Percentiles rank a stretch among this genome's conserved stretches.
Conservation (phyloP, 108 stramenopile genomes). For the Nitzschia inconspicua region DNA sequence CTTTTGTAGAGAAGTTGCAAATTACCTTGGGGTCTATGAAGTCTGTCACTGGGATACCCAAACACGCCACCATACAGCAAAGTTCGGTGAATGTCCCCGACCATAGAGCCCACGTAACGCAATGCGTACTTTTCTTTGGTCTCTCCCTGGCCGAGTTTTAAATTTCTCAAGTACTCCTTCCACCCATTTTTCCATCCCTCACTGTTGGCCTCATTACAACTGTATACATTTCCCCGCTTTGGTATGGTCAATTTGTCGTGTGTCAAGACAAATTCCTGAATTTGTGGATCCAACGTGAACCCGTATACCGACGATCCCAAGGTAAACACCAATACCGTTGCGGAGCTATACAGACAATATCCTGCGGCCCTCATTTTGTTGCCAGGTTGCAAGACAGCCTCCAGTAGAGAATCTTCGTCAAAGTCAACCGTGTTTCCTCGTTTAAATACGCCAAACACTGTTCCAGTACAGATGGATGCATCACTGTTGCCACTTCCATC, state of each 20-base stretch:
- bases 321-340: conserved; percentile 95
- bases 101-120: conserved; percentile 98
- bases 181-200: conserved; percentile 81
- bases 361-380: conserved; percentile 87
- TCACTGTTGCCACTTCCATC: conserved; percentile 99
- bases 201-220: conserved; percentile 95
- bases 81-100: conserved; percentile 98
- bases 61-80: conserved; percentile 97
- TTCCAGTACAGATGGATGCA: conserved; percentile 96
- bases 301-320: conserved; percentile 86
- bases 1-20: conserved; percentile 84
- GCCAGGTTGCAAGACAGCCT: conserved; percentile 80
- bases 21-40: conserved; percentile 80
- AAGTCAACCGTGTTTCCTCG: conserved; percentile 7
- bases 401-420: conserved; percentile 25
- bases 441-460: conserved; percentile 95
- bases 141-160: conserved; percentile 81
- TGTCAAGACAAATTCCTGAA: conserved; percentile 96
- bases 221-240: conserved; percentile 84
- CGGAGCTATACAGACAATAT: conserved; percentile 94
- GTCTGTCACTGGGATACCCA: conserved; percentile 86
- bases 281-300: conserved; percentile 96
- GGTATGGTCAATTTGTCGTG: conserved; percentile 88
- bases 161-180: conserved; percentile 68
- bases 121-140: conserved; percentile 61